Conservation (phyloP, 2,329 filamentous ascomycete species). For the Chaetomium olivaceum region DNA sequence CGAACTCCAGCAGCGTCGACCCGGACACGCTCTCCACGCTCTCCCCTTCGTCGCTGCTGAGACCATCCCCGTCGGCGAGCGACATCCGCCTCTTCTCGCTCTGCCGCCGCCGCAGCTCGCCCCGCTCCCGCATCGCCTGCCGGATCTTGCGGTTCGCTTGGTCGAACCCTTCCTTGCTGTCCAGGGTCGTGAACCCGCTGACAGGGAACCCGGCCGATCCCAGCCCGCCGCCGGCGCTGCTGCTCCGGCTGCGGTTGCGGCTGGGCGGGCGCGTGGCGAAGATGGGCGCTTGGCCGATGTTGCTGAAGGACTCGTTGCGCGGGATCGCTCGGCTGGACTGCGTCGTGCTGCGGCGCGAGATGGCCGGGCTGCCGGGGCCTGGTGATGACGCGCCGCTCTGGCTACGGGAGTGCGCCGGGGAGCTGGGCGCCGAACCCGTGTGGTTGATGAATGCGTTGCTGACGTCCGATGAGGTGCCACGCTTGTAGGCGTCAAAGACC, state of each 20-base stretch:
- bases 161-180: constrained; percentile 71
- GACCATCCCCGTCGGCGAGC: constrained; percentile 44
- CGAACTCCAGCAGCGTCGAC: constrained; percentile 11
- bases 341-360: constrained; percentile 53
- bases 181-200: constrained; percentile 66
- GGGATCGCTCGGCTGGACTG: constrained; percentile 61
- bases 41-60: constrained; percentile 21
- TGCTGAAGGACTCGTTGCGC: constrained; percentile 90
- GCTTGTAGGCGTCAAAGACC: constrained; percentile 50
- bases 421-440: constrained; percentile 30
- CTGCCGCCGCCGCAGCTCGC: constrained; percentile 59
- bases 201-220: constrained; percentile 61
- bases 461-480: constrained; percentile 34
- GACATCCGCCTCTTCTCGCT: constrained; percentile 43
- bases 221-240: constrained; percentile 62
- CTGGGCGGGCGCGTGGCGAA: constrained; percentile 89
- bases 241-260: constrained; percentile 69
- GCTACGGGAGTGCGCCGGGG: constrained; percentile 38
- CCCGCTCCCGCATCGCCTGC: constrained; percentile 79
- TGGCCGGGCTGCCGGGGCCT: constrained; percentile 40
- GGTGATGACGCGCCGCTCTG: constrained; percentile 53
- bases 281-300: constrained; percentile 82
- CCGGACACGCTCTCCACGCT: constrained; percentile 15
- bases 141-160: constrained; percentile 83
- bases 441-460: constrained; percentile 6